Conservation (phyloP, 2,329 filamentous ascomycete genomes). For the Colletotrichum gigasporum region DNA sequence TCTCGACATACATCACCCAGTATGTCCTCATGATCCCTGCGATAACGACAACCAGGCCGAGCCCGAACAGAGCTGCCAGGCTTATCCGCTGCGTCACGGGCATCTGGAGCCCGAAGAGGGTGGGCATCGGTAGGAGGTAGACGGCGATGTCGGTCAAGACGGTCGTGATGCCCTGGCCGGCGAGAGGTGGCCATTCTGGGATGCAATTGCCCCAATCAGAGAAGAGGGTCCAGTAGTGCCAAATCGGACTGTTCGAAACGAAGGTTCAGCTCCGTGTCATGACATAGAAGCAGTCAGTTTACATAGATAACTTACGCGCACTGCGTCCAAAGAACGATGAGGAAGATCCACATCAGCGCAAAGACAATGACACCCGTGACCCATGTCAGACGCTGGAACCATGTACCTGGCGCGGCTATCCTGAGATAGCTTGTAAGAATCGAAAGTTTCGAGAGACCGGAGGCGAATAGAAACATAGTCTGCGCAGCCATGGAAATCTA, state of each 20-base stretch:
- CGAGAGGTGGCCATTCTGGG: constrained; percentile 38
- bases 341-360: constrained; percentile 41
- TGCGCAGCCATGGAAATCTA: constrained; percentile 51
- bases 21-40: constrained; percentile 48
- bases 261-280: too few species aligned
- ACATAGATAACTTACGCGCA: constrained; percentile 44
- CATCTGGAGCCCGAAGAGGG: constrained; percentile 42
- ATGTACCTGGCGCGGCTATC: constrained; percentile 44
- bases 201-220: constrained; percentile 36
- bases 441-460: constrained; percentile 48
- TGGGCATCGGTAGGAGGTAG: constrained; percentile 48
- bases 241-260: constrained; percentile 25
- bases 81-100: constrained; percentile 44
- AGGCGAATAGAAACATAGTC: constrained; percentile 49
- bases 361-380: constrained; percentile 39
- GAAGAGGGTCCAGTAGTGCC: constrained; percentile 41
- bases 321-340: constrained; percentile 48
- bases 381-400: constrained; percentile 45
- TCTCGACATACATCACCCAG: constrained; percentile 44
- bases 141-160: constrained; percentile 46
- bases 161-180: constrained; percentile 43
- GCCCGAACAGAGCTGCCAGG: constrained; percentile 47
- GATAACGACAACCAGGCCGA: constrained; percentile 48
- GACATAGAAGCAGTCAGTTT: too few species aligned
- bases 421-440: constrained; percentile 51